A percentile compares a stretch with the other conserved stretches of the same genome.
Evolutionary conservation across 2,329 filamentous ascomycete genomes (phyloP).

Genomic region (Botrytis porri): DNA sequence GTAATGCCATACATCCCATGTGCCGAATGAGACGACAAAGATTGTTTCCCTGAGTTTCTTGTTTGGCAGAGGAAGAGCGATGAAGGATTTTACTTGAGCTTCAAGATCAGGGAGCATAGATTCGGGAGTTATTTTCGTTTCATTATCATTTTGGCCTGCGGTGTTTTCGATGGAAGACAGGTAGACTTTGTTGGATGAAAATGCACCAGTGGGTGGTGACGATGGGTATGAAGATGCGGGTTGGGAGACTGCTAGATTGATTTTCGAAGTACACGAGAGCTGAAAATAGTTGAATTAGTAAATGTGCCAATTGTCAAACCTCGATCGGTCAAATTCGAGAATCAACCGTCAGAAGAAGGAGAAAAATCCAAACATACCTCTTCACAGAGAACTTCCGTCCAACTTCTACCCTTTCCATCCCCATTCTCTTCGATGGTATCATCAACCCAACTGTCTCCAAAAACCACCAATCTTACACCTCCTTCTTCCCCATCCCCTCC

Average conservation of each 20-base stretch:
- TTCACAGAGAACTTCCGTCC: slow-evolving; percentile 34
- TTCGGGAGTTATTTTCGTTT: background rate
- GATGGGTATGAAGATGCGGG: slow-evolving; percentile 26
- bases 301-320: background rate
- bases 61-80: slow-evolving; percentile 27
- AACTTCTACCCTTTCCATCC: slow-evolving; percentile 30
- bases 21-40: slow-evolving; percentile 36
- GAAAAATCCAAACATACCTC: slow-evolving; percentile 28
- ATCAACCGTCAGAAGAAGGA: background rate
- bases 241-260: slow-evolving; percentile 34
- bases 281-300: slow-evolving; percentile 21
- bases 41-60: slow-evolving; percentile 27
- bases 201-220: slow-evolving; percentile 29
- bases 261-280: slow-evolving; percentile 35
- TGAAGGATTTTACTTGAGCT: slow-evolving; percentile 33
- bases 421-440: slow-evolving; percentile 24
- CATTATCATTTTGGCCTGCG: background rate
- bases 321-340: background rate
- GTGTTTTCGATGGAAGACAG: slow-evolving; percentile 1
- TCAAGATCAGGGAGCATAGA: slow-evolving; percentile 33
- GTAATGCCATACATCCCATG: slow-evolving; percentile 38
- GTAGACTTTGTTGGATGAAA: slow-evolving; percentile 31
- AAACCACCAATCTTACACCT: slow-evolving; percentile 33
- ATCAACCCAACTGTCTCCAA: slow-evolving; percentile 38
- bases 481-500: slow-evolving; percentile 16